Percentiles rank a stretch among this genome's conserved stretches.
Conservation (phyloP, 495 filamentous ascomycete species). For the Xylaria flabelliformis region DNA sequence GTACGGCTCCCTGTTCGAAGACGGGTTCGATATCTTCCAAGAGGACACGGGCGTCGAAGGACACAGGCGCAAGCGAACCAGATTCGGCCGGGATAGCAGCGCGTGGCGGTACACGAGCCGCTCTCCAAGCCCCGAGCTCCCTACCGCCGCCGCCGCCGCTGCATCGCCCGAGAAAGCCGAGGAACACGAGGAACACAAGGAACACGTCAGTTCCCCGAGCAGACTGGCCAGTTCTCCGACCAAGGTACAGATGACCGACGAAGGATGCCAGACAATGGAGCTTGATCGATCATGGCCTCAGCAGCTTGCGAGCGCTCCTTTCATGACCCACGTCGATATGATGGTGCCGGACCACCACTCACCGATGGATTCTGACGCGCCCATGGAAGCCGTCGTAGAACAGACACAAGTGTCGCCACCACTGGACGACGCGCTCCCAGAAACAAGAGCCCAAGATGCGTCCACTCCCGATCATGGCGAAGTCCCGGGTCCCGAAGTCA, state of each 20-base stretch:
- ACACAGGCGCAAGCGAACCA: conserved; percentile 72
- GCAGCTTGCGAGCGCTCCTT: not conserved
- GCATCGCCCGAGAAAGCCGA: conserved; percentile 30
- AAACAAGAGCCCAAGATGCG: not conserved
- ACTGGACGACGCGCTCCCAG: not conserved
- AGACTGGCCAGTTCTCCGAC: conserved; percentile 19
- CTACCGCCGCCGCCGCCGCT: conserved; percentile 35
- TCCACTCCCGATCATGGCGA: not conserved
- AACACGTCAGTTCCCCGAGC: conserved; percentile 13
- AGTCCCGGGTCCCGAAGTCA: not conserved
- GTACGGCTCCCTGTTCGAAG: conserved; percentile 63
- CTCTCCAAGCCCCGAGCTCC: conserved; percentile 68
- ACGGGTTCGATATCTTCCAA: conserved; percentile 69
- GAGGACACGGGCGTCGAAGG: conserved; percentile 72
- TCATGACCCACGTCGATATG: not conserved
- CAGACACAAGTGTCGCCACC: not conserved
- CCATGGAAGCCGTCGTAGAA: not conserved
- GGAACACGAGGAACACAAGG: not conserved
- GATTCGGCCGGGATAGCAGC: conserved; percentile 70
- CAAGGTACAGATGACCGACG: conserved; percentile 48
- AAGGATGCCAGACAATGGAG: conserved; percentile 56
- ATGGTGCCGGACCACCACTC: not conserved
- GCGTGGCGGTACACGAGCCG: conserved; percentile 75
- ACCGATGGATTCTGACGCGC: not conserved
- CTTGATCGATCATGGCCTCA: conserved; percentile 39